A percentile compares a stretch with the other conserved stretches of the same genome.
Evolutionary conservation across 768 basidiomycete species (phyloP).

Genomic region (Tylopilus felleus): DNA sequence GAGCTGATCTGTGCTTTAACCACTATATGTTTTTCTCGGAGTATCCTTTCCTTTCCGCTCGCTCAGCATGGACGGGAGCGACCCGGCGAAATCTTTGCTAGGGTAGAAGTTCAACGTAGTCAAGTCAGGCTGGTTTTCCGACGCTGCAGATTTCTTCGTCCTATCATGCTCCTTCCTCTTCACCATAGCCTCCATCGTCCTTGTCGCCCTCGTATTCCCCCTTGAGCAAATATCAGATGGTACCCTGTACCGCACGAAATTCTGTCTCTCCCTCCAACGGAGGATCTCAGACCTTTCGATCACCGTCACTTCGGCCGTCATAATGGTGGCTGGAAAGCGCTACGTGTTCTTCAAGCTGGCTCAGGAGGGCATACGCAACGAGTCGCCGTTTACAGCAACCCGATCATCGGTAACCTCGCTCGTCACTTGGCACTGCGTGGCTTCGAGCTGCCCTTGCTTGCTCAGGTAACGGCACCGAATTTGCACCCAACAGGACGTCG

Average conservation of each 20-base stretch:
- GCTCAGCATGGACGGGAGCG: neutral
- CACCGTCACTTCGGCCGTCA: conserved; percentile 1
- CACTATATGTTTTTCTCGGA: neutral
- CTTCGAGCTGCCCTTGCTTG: conserved; percentile 2
- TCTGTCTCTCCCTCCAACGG: neutral
- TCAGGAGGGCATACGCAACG: neutral
- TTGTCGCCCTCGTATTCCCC: neutral
- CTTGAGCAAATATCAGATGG: too few species aligned
- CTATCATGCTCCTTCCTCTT: neutral
- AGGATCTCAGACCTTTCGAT: neutral
- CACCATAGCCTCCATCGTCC: neutral
- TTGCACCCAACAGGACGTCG: too few species aligned
- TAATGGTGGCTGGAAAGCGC: neutral
- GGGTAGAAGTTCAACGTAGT: neutral
- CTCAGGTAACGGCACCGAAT: too few species aligned
- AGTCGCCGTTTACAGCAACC: conserved; percentile 2
- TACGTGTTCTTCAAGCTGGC: conserved; percentile 3
- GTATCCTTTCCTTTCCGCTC: neutral
- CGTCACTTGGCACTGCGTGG: neutral
- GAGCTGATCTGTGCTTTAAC: neutral
- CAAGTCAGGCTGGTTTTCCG: neutral
- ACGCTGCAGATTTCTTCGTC: neutral
- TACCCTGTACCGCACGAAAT: too few species aligned
- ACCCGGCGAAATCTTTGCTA: neutral
- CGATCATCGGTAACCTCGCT: neutral